Base-by-base conservation (phyloP, 1,284 basidiomycete species). In the Apiotrichum gamsii region DNA sequence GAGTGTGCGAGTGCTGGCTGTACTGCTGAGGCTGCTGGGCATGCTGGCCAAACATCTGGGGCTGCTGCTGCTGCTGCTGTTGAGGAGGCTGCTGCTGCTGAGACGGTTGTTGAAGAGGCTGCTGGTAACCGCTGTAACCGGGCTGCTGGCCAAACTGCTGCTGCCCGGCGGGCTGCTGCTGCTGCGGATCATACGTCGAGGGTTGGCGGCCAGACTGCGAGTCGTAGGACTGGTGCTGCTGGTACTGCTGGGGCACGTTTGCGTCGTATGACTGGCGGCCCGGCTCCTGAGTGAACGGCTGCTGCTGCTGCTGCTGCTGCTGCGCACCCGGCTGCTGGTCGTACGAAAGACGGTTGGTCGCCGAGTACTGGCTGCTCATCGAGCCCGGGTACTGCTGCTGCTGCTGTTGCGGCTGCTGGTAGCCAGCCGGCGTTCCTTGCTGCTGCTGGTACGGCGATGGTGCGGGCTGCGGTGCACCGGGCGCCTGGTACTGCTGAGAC, bases 391-490 rank as follows among this genome's bases (percentile, higher is more conserved):
- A 59, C 45, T 52, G 59, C 9, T 60, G 60, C 30, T 54, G 53
- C 38, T 51, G 60, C 25, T 49, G 54, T 13, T 59, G 60, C 28
- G 62, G 54, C 39, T 58, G 54, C 43, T 61, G 43, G 38, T 56
- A 45, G 18, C 35, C 25, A 19, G 21, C 8, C n/a, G 36, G 23
- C 10, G 14, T 18, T 10, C 16, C 8, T 9, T 37, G 34, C 2
- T 34, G 49, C 24, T 50, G 42, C 6, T 39, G 30, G 24, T 41
- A 42, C 10, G 43, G 40, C 28, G 31, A 45, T 20, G 38, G 43
- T 1, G 47, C 41, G 11, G 49, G 51, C 21, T 49, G 49, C 9
- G 29, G 16, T 8, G 19, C 21, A n/a, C n/a, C n/a, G 8, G 18
- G 11, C 36, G 23, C 28, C 8, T 11, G 8, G 11, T 11, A 6